These are phyloP conservation scores for Babesia ovis DNA, from an alignment of 169 alveolate genomes.

Conservation along the genomic window DNA sequence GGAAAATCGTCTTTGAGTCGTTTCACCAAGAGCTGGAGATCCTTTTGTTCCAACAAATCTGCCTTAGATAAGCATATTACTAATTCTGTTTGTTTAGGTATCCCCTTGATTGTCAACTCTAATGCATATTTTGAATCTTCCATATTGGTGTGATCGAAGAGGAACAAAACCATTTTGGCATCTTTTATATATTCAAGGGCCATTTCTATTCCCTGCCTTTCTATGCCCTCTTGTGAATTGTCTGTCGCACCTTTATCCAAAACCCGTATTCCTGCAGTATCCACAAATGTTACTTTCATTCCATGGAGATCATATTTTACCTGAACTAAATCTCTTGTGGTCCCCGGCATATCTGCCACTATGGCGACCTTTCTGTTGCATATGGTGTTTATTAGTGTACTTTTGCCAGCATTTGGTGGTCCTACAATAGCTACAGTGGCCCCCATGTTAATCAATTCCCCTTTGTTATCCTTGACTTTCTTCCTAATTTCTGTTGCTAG, in stretches of 20 bases:
- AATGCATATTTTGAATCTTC: slow-evolving; percentile 27
- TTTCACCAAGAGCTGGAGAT: not conserved
- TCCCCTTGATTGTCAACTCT: not conserved
- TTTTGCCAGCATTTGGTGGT: slow-evolving; percentile 77
- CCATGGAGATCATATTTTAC: slow-evolving; percentile 50
- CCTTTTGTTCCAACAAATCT: slow-evolving; percentile 19
- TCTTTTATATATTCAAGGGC: slow-evolving; percentile 34
- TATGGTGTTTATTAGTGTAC: slow-evolving; percentile 70
- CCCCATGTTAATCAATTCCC: slow-evolving; percentile 51
- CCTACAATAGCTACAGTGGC: slow-evolving; percentile 64
- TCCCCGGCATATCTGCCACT: slow-evolving; percentile 73
- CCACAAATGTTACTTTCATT: slow-evolving; percentile 55
- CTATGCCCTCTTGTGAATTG: slow-evolving; percentile 23
- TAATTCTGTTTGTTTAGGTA: not conserved
- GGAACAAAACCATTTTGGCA: slow-evolving; percentile 29
- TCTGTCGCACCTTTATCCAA: not conserved
- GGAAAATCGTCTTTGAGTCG: not conserved
- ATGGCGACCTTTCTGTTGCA: slow-evolving; percentile 66
- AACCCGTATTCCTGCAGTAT: slow-evolving; percentile 71
- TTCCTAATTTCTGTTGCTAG: slow-evolving; percentile 28
- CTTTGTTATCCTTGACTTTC: slow-evolving; percentile 36
- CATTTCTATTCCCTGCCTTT: slow-evolving; percentile 45
- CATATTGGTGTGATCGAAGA: slow-evolving; percentile 49
- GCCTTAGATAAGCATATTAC: slow-evolving; percentile 38
- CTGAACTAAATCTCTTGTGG: slow-evolving; percentile 73